These are phyloP conservation scores for Kwoniella botswanensis DNA, from an alignment of 768 basidiomycete genomes.

Conservation along the genomic window DNA sequence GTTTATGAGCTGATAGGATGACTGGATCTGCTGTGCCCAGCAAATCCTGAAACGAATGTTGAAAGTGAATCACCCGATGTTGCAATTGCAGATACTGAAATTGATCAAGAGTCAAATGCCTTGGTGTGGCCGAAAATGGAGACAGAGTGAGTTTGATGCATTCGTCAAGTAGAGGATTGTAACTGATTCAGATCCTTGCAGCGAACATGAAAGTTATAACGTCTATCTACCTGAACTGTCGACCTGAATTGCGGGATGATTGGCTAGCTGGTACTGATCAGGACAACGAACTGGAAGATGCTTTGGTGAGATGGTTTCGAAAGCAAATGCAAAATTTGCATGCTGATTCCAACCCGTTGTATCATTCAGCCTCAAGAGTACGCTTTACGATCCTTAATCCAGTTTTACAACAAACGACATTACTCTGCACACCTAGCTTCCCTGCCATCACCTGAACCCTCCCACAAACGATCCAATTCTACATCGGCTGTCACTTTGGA, in stretches of 20 bases:
- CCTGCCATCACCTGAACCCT: slow-evolving; percentile 69
- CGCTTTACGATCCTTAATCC: slow-evolving; percentile 87
- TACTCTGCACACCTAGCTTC: slow-evolving; percentile 76
- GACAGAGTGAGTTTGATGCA: slow-evolving; percentile 73
- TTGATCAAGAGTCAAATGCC: slow-evolving; percentile 99
- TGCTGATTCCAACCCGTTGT: neutral
- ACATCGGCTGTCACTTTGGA: slow-evolving; percentile 49
- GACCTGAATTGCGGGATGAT: slow-evolving; percentile 95
- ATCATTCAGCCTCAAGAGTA: slow-evolving; percentile 82
- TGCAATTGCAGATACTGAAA: slow-evolving; percentile 93
- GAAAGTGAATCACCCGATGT: slow-evolving; percentile 88
- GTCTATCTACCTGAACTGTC: slow-evolving; percentile 93
- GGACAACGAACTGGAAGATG: slow-evolving; percentile 81
- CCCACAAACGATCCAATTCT: slow-evolving; percentile 54
- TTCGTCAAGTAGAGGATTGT: neutral
- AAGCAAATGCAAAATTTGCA: neutral
- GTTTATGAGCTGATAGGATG: neutral
- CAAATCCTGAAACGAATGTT: slow-evolving; percentile 94
- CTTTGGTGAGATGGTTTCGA: slow-evolving; percentile 66
- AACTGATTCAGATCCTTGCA: slow-evolving; percentile 52
- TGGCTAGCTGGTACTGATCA: slow-evolving; percentile 94
- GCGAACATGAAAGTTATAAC: slow-evolving; percentile 99
- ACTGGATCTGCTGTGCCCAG: slow-evolving; percentile 60
- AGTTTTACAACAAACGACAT: slow-evolving; percentile 93
- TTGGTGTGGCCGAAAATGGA: slow-evolving; percentile 96